Evolutionary conservation across 768 basidiomycete genomes (phyloP), one percentile per base, ranked within the genome.

Genomic region (Boletus rufocinnamomeus): DNA sequence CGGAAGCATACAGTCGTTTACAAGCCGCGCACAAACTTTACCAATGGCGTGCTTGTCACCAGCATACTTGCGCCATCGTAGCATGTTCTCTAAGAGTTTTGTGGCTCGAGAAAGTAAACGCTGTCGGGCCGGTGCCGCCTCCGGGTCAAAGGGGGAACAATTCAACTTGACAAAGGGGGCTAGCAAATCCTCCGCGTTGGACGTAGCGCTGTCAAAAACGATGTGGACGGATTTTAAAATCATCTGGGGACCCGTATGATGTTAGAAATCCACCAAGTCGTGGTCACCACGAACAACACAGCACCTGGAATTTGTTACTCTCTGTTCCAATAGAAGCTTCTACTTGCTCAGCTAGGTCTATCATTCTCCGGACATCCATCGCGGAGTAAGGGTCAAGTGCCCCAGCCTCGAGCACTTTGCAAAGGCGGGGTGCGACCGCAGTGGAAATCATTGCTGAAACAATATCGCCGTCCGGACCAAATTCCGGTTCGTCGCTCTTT

Each of bases 371-470:
- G 4, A 88, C 77, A 66, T 88, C 82, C 35, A 64, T 74, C 34
- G 79, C 76, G 3, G 93, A 95, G 72, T 92, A 94, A 1, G 89
- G 85, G 69, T 97, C 89, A 54, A 95, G 77, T 6, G 82, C 89
- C 27, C 95, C 94, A n/a, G 80, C 80, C 56, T 88, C 84, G n/a
- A 97, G 69, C 25, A 91, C 68, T 64, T 84, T 89, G 67, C 81
- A 83, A 10, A 97, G 67, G 49, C 87, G 79, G 10, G 95, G 93
- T 38, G 89, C 84, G 44, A 95, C 77, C 0, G 87, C 85, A 1
- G 90, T 91, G n/a, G 89, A 86, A 19, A 95, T 82, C 87, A 95
- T 93, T 0, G 89, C 86, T 14, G 91, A 84, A 35, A 94, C 89
- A 25, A 97, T 77, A 67, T 97, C 94, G 10, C 91, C 93, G 59